Evolutionary conservation across 805 yeast species (phyloP).

Genomic region (Ogataea methanolica): DNA sequence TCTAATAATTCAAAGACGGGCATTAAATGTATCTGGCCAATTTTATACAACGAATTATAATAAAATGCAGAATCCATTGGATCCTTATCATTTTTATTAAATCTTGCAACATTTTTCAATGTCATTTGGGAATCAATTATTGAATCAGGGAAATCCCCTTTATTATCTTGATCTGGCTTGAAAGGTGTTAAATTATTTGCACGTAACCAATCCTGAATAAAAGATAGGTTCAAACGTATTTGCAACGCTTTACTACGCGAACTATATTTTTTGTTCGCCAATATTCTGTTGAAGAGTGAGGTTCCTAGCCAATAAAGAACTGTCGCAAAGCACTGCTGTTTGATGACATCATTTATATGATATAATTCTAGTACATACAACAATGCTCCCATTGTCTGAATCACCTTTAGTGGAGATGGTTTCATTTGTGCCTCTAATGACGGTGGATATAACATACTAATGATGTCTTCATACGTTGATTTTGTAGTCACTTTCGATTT

Average conservation of each 20-base stretch:
- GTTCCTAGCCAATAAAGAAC: constrained; percentile 76
- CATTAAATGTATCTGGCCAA: constrained; percentile 62
- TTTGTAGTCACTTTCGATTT: constrained; percentile 34
- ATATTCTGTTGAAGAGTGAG: constrained; percentile 65
- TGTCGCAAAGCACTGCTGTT: constrained; percentile 71
- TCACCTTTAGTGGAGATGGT: constrained; percentile 83
- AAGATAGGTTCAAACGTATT: constrained; percentile 77
- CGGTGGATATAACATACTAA: constrained; percentile 80
- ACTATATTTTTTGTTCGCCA: constrained; percentile 63
- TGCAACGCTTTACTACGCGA: constrained; percentile 87
- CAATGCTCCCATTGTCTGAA: constrained; percentile 85
- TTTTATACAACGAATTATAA: constrained; percentile 58
- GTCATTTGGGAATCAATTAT: constrained; percentile 19
- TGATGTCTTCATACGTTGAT: constrained; percentile 66
- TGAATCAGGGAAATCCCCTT: constrained; percentile 31
- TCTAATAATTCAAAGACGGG: constrained; percentile 79
- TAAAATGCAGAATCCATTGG: constrained; percentile 52
- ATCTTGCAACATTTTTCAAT: constrained; percentile 28
- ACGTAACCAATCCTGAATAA: constrained; percentile 91
- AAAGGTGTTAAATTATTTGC: constrained; percentile 51
- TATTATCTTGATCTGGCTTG: constrained; percentile 22
- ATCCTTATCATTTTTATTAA: constrained; percentile 27
- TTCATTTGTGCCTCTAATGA: constrained; percentile 70
- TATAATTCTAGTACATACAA: constrained; percentile 80
- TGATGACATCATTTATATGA: constrained; percentile 72